Percentiles rank a stretch among this genome's conserved stretches.
These are phyloP conservation scores for Polyplosphaeria fusca DNA, from an alignment of 495 filamentous ascomycete species.

Conservation along the genomic window DNA sequence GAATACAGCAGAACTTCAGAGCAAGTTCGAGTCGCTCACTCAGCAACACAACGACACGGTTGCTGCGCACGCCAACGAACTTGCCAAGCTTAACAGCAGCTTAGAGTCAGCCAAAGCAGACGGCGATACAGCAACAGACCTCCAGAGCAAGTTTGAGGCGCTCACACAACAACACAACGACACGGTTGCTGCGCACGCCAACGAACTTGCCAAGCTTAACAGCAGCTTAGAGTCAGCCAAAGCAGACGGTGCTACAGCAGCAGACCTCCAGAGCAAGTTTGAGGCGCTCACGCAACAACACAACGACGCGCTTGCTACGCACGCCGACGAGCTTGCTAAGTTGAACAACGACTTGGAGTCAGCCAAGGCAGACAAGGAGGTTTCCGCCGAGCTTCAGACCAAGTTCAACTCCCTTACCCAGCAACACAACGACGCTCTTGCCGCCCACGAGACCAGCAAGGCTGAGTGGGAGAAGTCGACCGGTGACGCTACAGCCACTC, in stretches of 20 bases:
- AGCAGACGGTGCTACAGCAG: not conserved
- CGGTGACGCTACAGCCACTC: not conserved
- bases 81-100: not conserved
- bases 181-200: not conserved
- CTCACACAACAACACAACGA: not conserved
- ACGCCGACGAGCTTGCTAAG: conserved; percentile 5
- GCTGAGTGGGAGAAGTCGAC: not conserved
- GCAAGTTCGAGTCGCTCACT: conserved; percentile 2
- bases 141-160: not conserved
- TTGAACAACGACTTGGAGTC: not conserved
- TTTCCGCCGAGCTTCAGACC: not conserved
- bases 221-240: too few species aligned
- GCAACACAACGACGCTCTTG: not conserved
- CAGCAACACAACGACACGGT: conserved; percentile 2
- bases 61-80: conserved; percentile 4
- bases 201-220: conserved; percentile 6
- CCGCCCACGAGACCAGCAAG: not conserved
- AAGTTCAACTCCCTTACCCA: not conserved
- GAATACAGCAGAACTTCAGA: conserved; percentile 5
- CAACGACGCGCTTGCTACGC: too few species aligned
- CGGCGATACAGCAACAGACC: not conserved
- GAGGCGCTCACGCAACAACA: conserved; percentile 5
- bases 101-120: not conserved
- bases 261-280: conserved; percentile 8
- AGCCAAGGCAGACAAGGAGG: not conserved